Base-by-base conservation (phyloP, 192 early-diverging fungal species). In the Coemansia reversa region DNA sequence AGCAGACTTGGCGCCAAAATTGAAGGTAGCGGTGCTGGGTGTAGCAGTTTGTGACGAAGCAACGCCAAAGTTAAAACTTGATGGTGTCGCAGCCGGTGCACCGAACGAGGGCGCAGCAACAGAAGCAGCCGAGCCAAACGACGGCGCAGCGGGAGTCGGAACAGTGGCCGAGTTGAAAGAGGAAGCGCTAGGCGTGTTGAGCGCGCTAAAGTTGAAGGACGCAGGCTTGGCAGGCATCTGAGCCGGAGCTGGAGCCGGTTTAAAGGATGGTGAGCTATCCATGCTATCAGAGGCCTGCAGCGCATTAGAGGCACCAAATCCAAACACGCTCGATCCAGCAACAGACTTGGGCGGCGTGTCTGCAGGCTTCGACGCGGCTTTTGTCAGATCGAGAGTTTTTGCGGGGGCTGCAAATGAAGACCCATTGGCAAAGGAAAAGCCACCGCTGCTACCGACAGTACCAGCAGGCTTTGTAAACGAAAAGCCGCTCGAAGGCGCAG, bases 181-280 rank as follows among this genome's bases (percentile, higher is more conserved):
- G n/a, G 76, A 67, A n/a, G 76, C 76, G 30, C 67, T 66, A 22
- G 76, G 76, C 28, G 76, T 79, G 60, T 72, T 72, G 52, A 71
- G 52, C 19, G 56, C 42, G 7, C 71, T 68, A 61, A 74, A 65
- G 12, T 51, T 48, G 27, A 79, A 74, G 33, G 66, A 48, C 42
- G 62, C 18, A 16, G 66, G 62, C 33, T 64, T 68, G 23, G 45
- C 54, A 16, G 55, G 12, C 8, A 39, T 39, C 35, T 39, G 35
- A 39, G 6, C 12, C 9, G 35, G 35, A 39, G 35, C 60, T 51
- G 48, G 55, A 18, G 5, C 14, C 27, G 32, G 55, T 30, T 25
- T 58, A 57, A 12, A n/a, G 25, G 28, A 35, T 2, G 60, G 49
- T 11, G 50, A 52, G 29, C 30, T 62, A 6, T 62, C 60, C 60